Base-by-base conservation (phyloP, 208 protist species). In the Novymonas esmeraldas region DNA sequence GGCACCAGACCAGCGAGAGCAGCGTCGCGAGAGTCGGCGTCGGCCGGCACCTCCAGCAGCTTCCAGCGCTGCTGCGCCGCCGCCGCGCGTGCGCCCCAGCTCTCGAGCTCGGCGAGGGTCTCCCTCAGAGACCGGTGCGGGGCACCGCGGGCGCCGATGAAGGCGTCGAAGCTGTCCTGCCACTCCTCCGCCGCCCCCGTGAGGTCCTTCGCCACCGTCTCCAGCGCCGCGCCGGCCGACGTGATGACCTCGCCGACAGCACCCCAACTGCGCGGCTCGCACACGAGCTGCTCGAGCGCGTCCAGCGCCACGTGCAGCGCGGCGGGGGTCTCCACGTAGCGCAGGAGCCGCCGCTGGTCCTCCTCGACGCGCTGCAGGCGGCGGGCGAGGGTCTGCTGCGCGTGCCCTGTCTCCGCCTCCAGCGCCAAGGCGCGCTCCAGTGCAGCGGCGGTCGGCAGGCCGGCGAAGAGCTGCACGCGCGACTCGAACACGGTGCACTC, bases 321-420 rank as follows among this genome's bases (percentile, higher is more conserved):
- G 13, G 42, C 62, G 4, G 68, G 54, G 20, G 68, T 48, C n/a
- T 56, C 42, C 13, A 74, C 48, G 60, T 57, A 74, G 22, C 24
- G 18, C 18, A 26, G 33, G 24, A 74, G 41, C 52, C 38, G 39
- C 36, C 44, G 52, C 42, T 42, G 42, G 33, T 74, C 68, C 33
- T 28, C 42, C 54, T 74, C 68, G 31, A 74, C 48, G 16, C 60
- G 50, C 60, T 74, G 60, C 51, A 74, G 52, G 2, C 54, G 42
- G 22, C 59, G 54, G 2, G 60, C 54, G 26, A 74, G 68, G 11
- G 68, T 44, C 60, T 59, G 55, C 64, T 71, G 66, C 14, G 66
- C 64, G 58, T 78, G 72, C 41, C 59, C 72, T 14, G 52, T 56
- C 44, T 62, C 64, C 24, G 71, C 72, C 18, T 78, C 62, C 51